Conservation (phyloP, 2,329 filamentous ascomycete species). For the Xylaria sp. region DNA sequence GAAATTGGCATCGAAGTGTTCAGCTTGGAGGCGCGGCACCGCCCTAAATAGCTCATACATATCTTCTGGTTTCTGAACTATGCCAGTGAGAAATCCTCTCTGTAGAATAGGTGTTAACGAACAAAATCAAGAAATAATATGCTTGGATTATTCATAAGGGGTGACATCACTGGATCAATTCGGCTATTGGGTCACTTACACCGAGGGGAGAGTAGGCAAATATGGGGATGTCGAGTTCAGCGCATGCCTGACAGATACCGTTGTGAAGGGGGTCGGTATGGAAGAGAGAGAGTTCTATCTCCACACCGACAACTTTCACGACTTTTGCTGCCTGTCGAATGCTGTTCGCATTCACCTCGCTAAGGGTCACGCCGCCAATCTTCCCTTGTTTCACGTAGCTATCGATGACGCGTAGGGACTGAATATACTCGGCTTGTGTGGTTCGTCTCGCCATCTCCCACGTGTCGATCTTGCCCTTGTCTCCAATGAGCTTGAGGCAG, state of each 20-base stretch:
- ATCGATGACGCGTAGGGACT: conserved; percentile 46
- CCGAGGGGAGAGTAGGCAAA: conserved; percentile 64
- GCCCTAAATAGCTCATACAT: conserved; percentile 8
- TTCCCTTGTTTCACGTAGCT: conserved; percentile 50
- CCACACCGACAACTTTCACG: conserved; percentile 49
- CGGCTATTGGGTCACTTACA: conserved; percentile 5
- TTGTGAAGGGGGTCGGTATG: conserved; percentile 46
- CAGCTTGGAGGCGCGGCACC: conserved; percentile 34
- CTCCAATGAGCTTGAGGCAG: conserved; percentile 52
- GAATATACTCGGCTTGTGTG: conserved; percentile 49
- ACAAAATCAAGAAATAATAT: not conserved
- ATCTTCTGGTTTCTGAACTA: conserved; percentile 32
- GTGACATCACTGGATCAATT: not conserved
- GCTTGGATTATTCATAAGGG: not conserved
- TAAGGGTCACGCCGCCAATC: conserved; percentile 51
- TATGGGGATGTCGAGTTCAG: conserved; percentile 65
- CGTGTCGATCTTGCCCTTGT: conserved; percentile 60
- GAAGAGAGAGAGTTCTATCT: conserved; percentile 52
- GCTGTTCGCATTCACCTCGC: conserved; percentile 49
- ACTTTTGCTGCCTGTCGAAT: conserved; percentile 47
- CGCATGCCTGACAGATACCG: conserved; percentile 52
- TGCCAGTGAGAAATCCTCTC: conserved; percentile 37
- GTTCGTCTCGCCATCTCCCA: conserved; percentile 62
- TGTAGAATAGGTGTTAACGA: conserved; percentile 4
- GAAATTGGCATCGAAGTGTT: conserved; percentile 35